Evolutionary conservation across 1,139 yeast genomes (phyloP), one percentile per base, ranked within the genome.

Genomic region (Magnusiomyces ingens): DNA sequence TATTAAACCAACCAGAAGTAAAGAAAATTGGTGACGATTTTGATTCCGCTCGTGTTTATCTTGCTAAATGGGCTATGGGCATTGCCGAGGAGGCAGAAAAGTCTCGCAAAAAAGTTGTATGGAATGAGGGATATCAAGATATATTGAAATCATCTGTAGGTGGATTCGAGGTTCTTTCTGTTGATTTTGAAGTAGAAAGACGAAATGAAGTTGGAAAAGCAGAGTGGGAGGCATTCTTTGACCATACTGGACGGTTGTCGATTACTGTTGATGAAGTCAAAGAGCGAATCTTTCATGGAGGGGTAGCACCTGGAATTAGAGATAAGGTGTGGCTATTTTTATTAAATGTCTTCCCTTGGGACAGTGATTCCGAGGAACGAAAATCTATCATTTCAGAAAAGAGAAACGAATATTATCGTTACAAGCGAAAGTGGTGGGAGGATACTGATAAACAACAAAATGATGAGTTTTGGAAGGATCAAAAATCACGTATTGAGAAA

Each of bases 61-160:
- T 93, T 57, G 98, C 99, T 3, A 90, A 90, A 71, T 93, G 99
- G 99, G 98, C 99, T 0, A 79, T 89, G 63, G 90, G 90, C 43
- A 95, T 93, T 26, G 94, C 93, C 61, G 94, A 90, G 63, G 96
- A 93, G 66, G 95, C 96, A 1, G 94, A 88, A 63, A 79, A 78
- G 60, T 80, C 85, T 49, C 82, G 86, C 57, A 74, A 77, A 48
- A 74, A 75, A 60, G 64, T 71, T 38, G 70, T 72, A n/a, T 71
- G 75, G 74, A 65, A 69, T 32, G 57, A 55, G n/a, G 66, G 66
- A 2, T 63, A 64, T 51, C 64, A 62, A 29, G 79, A 79, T 58
- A 78, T 81, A 59, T 71, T 87, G 55, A 81, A 81, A 60, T 70
- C 82, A 48, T 70, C 87, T 47, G 80, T 80, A 49, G 78, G 79